Conservation (phyloP, 108 stramenopile species). For the Asterionellopsis glacialis region DNA sequence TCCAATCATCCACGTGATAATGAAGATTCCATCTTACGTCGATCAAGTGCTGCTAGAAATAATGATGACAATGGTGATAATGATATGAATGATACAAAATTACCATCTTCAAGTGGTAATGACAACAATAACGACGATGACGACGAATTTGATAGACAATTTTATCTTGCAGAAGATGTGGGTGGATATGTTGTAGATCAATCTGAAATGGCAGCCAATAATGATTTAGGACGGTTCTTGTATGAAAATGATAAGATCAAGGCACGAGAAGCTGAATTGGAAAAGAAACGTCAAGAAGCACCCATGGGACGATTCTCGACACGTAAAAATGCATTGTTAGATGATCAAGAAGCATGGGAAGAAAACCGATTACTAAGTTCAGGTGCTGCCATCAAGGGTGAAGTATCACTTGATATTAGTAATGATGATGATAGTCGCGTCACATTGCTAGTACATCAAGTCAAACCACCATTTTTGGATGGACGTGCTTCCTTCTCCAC, state of each 20-base stretch:
- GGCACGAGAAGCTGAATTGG: conserved; percentile 81
- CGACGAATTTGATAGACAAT: conserved; percentile 87
- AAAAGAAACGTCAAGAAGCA: conserved; percentile 33
- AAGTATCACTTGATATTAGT: conserved; percentile 69
- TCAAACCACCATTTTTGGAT: conserved; percentile 96
- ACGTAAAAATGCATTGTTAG: conserved; percentile 66
- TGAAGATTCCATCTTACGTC: not conserved
- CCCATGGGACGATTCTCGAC: conserved; percentile 24
- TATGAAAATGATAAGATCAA: conserved; percentile 74
- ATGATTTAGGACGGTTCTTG: conserved; percentile 72
- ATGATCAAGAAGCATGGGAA: conserved; percentile 97
- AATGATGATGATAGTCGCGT: conserved; percentile 65
- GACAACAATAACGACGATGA: conserved; percentile 33
- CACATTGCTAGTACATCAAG: conserved; percentile 89
- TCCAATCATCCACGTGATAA: not conserved
- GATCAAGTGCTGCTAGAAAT: not conserved
- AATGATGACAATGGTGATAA: not conserved
- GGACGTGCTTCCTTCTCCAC: conserved; percentile 80
- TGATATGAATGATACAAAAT: not conserved
- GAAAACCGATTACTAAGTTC: conserved; percentile 87
- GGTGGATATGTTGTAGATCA: conserved; percentile 43
- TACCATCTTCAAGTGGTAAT: not conserved
- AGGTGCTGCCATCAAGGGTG: conserved; percentile 72
- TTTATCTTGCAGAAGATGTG: conserved; percentile 89
- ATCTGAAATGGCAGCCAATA: conserved; percentile 15